Evolutionary conservation across 1,139 yeast species (phyloP).

Genomic region (Kodamaea suecica): DNA sequence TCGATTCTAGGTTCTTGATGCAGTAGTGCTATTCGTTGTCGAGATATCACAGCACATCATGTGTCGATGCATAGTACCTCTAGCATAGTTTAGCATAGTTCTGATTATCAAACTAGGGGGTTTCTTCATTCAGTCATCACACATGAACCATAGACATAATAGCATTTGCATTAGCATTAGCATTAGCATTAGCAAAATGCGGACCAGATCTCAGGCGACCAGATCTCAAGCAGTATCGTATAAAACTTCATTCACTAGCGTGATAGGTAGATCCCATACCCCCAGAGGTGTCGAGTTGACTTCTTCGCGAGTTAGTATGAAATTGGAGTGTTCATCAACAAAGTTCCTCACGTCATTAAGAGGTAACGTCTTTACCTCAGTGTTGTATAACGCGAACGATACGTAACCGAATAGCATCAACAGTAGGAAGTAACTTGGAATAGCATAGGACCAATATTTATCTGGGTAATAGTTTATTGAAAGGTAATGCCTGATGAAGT

Average conservation of each 20-base stretch:
- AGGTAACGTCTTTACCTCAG: slow-evolving; percentile 63
- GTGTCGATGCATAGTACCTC: too few species aligned
- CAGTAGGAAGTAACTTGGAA: slow-evolving; percentile 69
- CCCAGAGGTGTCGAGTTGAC: slow-evolving; percentile 67
- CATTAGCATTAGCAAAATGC: too few species aligned
- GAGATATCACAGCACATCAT: too few species aligned
- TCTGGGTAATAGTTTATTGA: slow-evolving; percentile 77
- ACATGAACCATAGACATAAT: too few species aligned
- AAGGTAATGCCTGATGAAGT: slow-evolving; percentile 42
- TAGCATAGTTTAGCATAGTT: too few species aligned
- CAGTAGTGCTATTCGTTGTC: too few species aligned
- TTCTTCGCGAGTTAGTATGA: slow-evolving; percentile 33
- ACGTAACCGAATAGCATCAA: slow-evolving; percentile 69
- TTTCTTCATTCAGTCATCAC: too few species aligned
- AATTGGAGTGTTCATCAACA: slow-evolving; percentile 63
- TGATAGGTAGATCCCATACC: slow-evolving; percentile 77
- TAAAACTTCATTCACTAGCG: slow-evolving; percentile 66
- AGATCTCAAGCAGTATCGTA: too few species aligned
- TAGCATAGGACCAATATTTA: slow-evolving; percentile 81
- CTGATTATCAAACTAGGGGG: too few species aligned
- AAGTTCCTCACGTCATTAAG: slow-evolving; percentile 60
- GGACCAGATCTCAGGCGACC: too few species aligned
- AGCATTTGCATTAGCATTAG: too few species aligned
- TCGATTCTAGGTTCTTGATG: too few species aligned
- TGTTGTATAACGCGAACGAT: slow-evolving; percentile 67